Conservation (phyloP, 768 basidiomycete genomes). For the Auricularia sp. region DNA sequence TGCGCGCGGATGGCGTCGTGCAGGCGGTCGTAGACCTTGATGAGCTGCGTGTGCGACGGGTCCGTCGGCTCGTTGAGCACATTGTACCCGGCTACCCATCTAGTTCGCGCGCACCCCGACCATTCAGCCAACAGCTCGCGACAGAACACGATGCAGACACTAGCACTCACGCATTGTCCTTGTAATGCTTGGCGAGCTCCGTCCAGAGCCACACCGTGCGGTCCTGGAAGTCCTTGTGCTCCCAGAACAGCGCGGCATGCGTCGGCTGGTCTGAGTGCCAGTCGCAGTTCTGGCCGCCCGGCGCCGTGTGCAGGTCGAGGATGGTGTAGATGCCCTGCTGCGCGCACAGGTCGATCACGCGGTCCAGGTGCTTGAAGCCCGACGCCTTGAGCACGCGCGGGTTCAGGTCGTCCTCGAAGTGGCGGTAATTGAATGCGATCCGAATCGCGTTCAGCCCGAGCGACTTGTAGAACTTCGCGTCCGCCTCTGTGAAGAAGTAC, state of each 20-base stretch:
- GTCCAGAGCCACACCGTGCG: conserved; percentile 69
- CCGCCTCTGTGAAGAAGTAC: conserved; percentile 66
- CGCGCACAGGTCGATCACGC: conserved; percentile 68
- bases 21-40: conserved; percentile 58
- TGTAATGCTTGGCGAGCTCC: conserved; percentile 66
- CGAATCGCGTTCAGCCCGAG: conserved; percentile 76
- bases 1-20: conserved; percentile 60
- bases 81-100: conserved; percentile 80
- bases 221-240: conserved; percentile 79
- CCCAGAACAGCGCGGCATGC: conserved; percentile 64
- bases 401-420: conserved; percentile 75
- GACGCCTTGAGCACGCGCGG: conserved; percentile 63
- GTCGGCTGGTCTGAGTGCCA: conserved; percentile 57
- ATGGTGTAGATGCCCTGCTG: conserved; percentile 58
- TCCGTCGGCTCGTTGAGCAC: conserved; percentile 80
- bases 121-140: neutral
- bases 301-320: conserved; percentile 63
- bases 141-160: neutral
- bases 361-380: conserved; percentile 75
- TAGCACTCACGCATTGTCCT: conserved; percentile 37
- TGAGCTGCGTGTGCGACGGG: conserved; percentile 48
- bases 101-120: neutral
- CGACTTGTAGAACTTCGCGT: conserved; percentile 67
- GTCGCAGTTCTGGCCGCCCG: conserved; percentile 20
- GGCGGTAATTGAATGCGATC: conserved; percentile 61